Evolutionary conservation across 192 early-diverging fungal genomes (phyloP), one percentile per base, ranked within the genome.

Genomic region (Gigaspora rosea): DNA sequence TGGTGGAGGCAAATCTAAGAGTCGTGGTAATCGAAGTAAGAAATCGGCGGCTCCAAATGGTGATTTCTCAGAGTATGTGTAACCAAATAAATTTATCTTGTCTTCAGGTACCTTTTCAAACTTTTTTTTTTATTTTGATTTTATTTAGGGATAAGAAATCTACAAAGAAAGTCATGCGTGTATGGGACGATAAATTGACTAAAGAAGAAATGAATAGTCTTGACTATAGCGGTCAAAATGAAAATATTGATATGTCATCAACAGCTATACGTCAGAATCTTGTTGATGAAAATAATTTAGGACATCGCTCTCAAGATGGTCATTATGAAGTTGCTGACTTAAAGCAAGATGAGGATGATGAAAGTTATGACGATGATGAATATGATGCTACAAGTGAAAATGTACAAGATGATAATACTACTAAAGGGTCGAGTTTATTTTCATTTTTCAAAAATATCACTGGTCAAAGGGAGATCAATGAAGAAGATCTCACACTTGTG

Each of bases 271-370:
- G 52, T 10, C 47, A 67, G 27, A 13, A 52, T 35, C 67, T 76
- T 6, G 86, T 91, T 16, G 92, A 95, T 77, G 83, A 89, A 67
- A 79, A 81, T 22, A 83, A 90, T 18, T 70, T 90, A 65, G 94
- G 94, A 1, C 41, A 41, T 22, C 88, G 85, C 59, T 86, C 88
- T 13, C 84, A 86, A 27, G 90, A 93, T 63, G 93, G 93, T 11
- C 77, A 86, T n/a, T 94, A 95, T 75, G 90, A 91, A 65, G 93
- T 95, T 11, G 86, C 89, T 18, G 95, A 96, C 74, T 81, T 94
- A 12, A 84, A 86, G 51, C 80, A 87, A 71, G 78, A 83, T 51
- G 52, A 88, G 4, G 86, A 86, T 3, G 87, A 82, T 18, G 88
- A 87, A 83, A 66, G 87, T 27, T 27, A 82, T n/a, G 81, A 80